Percentiles rank a stretch among this genome's conserved stretches.
These are phyloP conservation scores for Myxozyma melibiosi DNA, from an alignment of 805 yeast genomes.

Conservation along the genomic window DNA sequence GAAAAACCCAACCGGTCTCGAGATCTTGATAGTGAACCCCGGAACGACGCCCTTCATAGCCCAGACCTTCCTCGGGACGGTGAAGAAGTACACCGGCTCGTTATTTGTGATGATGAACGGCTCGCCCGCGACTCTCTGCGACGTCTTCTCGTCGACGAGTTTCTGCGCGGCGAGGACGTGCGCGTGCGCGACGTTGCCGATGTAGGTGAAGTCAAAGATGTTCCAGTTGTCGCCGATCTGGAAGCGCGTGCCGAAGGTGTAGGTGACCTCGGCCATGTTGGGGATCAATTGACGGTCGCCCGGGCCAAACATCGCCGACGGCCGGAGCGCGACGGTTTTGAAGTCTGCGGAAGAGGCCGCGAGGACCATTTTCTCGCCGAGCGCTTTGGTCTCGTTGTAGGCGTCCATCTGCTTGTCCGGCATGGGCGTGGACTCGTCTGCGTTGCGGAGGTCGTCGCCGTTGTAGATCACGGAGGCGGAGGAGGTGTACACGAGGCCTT, in stretches of 20 bases:
- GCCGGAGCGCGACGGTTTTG: constrained; percentile 83
- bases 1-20: constrained; percentile 72
- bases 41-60: constrained; percentile 90
- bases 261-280: constrained; percentile 80
- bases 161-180: constrained; percentile 90
- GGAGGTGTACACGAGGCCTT: constrained; percentile 87
- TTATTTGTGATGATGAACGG: constrained; percentile 91
- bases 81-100: constrained; percentile 95
- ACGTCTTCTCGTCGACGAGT: constrained; percentile 47
- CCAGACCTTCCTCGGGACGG: constrained; percentile 95
- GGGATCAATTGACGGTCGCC: constrained; percentile 98
- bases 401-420: constrained; percentile 94
- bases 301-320: constrained; percentile 96
- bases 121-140: constrained; percentile 69
- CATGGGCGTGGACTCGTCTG: constrained; percentile 92
- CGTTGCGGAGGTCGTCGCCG: constrained; percentile 90
- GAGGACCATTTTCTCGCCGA: constrained; percentile 79
- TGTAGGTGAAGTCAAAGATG: constrained; percentile 94
- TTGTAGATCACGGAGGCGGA: constrained; percentile 97
- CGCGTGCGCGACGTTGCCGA: constrained; percentile 97
- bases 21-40: constrained; percentile 64
- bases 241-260: constrained; percentile 81
- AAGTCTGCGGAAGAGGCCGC: too few species aligned
- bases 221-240: constrained; percentile 95
- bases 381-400: constrained; percentile 81